These are phyloP conservation scores for Wallacemonas sp. DNA, from an alignment of 208 protist species.

Conservation along the genomic window DNA sequence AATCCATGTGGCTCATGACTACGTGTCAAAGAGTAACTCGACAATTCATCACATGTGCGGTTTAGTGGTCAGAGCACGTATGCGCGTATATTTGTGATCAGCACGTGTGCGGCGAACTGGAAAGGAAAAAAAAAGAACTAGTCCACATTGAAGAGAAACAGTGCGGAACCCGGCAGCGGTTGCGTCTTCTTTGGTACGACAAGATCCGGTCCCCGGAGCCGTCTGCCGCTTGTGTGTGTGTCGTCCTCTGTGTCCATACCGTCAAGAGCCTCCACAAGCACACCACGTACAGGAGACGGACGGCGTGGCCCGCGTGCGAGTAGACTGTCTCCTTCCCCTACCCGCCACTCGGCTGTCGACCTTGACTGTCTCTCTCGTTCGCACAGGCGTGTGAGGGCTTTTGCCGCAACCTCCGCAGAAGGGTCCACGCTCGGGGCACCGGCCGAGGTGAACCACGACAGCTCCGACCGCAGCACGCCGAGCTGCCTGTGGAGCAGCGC, in stretches of 20 bases:
- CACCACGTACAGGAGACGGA: neutral
- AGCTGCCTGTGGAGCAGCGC: neutral
- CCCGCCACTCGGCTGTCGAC: neutral
- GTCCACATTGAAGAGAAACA: slow-evolving; percentile 1
- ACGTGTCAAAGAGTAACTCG: too few species aligned
- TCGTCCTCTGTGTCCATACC: neutral
- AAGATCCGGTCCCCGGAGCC: neutral
- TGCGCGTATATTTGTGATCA: too few species aligned
- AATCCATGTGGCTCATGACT: too few species aligned
- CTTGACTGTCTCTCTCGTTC: neutral
- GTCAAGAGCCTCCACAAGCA: neutral
- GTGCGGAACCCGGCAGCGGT: neutral
- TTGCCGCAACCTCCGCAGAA: neutral
- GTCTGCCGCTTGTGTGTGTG: neutral
- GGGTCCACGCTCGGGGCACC: neutral
- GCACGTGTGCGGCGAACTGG: too few species aligned
- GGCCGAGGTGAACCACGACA: neutral
- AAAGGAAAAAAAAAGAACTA: neutral
- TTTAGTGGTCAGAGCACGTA: too few species aligned
- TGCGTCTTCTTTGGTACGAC: neutral
- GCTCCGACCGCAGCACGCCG: neutral
- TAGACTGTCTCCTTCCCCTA: neutral
- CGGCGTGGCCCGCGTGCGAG: neutral
- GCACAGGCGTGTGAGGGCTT: neutral
- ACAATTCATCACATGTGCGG: too few species aligned